Conservation (phyloP, 2,329 filamentous ascomycete species). For the Keithomyces neogunnii region DNA sequence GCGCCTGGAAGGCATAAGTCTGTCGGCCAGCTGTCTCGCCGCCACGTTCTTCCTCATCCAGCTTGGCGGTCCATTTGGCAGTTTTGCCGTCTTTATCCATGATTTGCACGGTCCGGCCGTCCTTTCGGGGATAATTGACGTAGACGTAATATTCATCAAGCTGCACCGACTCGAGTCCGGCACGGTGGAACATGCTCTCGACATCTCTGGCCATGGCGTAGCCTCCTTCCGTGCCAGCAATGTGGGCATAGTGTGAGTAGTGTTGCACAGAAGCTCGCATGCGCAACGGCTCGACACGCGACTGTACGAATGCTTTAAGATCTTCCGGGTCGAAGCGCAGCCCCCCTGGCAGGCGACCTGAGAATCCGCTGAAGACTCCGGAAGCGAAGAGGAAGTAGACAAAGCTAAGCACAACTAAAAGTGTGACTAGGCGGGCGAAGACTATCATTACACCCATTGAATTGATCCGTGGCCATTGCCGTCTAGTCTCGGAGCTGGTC, state of each 20-base stretch:
- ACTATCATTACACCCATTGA: constrained; percentile 47
- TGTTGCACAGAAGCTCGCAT: constrained; percentile 68
- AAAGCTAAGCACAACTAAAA: constrained; percentile 66
- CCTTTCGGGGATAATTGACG: constrained; percentile 76
- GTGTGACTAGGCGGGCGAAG: constrained; percentile 63
- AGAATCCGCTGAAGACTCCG: constrained; percentile 66
- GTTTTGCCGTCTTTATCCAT: constrained; percentile 55
- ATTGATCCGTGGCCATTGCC: constrained; percentile 29
- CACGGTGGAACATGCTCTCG: constrained; percentile 63
- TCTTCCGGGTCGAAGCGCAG: constrained; percentile 74
- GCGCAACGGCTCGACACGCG: constrained; percentile 58
- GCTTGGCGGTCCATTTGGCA: constrained; percentile 64
- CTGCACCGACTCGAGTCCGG: constrained; percentile 65
- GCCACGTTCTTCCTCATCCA: constrained; percentile 71
- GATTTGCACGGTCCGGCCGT: constrained; percentile 74
- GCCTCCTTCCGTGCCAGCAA: constrained; percentile 92
- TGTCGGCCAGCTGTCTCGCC: constrained; percentile 55
- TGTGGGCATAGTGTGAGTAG: constrained; percentile 76
- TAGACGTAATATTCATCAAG: constrained; percentile 82
- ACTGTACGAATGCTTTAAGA: constrained; percentile 67
- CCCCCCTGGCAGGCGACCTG: constrained; percentile 53
- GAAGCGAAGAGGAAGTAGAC: constrained; percentile 82
- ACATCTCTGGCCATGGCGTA: constrained; percentile 80
- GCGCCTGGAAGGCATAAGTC: constrained; percentile 76
- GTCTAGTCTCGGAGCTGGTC: constrained; percentile 15